Evolutionary conservation across 164 flowering plant species (phyloP), one percentile per base, ranked within the genome.

Genomic region (Stephania cephalantha): DNA sequence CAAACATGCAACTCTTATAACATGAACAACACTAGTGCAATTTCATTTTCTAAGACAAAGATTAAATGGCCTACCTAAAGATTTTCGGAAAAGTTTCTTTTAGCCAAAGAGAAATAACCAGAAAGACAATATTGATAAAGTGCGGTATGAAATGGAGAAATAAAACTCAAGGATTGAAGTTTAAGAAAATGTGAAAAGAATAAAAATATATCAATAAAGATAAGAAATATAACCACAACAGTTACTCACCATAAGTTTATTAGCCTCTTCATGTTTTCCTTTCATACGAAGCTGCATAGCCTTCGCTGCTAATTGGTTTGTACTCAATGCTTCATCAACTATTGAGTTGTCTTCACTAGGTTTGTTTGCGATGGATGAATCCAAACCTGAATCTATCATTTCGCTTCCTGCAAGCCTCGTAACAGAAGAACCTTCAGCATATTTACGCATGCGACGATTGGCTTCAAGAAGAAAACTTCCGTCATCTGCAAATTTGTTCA

Each of bases 191-290:
- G 20, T 66, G 48, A 61, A 70, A 30, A 64, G 1, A 9, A 12
- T 31, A 45, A 18, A 71, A 6, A 9, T 17, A 61, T 61, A 61
- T 22, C 20, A 55, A 15, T 12, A 9, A n/a, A 12, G 61, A 55
- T 15, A 61, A 61, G 8, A 31, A 2, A 17, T 72, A n/a, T 42
- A 65, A 64, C 31, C 64, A 64, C 53, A 74, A 76, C 44, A 25
- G 45, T 58, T 63, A 5, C 90, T 78, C 78, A 94, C 99, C 98
- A 87, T 7, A 75, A 93, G 92, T 76, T 85, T 87, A 25, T 92
- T 93, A 29, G 98, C 96, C 81, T 95, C 99, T 71, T 90, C 90
- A 84, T 86, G 90, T 79, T 87, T 89, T 80, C 99, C 99, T 85
- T 90, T 92, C 89, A 93, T 71, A 45, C 97, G 93, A 65, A 95